phyloP scores from a whole-genome alignment of 305 asterid genomes.

The Rubia balearica region DNA sequence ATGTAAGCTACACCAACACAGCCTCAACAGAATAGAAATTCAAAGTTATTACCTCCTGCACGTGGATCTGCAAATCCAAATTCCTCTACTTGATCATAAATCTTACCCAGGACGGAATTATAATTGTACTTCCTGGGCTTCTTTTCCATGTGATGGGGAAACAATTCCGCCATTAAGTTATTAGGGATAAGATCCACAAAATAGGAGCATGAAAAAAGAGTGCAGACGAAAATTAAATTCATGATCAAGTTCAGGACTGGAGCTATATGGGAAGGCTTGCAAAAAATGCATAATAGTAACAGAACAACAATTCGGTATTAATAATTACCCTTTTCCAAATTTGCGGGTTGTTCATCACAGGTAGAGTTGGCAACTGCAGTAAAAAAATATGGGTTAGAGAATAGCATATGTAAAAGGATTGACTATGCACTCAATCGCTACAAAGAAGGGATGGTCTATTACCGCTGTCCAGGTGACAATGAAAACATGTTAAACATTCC shows the following conservation, averaged over 20 bases:
- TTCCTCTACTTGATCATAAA: slow-evolving; percentile 36
- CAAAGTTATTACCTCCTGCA: slow-evolving; percentile 30
- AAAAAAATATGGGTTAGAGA: slow-evolving; percentile 6
- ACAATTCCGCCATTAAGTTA: slow-evolving; percentile 36
- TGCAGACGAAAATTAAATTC: not conserved
- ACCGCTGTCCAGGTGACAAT: slow-evolving; percentile 81
- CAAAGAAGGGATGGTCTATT: slow-evolving; percentile 7
- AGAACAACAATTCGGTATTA: not conserved
- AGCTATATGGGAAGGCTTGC: not conserved
- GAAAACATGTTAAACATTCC: slow-evolving; percentile 83
- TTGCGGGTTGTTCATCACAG: slow-evolving; percentile 77
- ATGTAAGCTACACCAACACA: not conserved
- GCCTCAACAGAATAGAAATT: not conserved
- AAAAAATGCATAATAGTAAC: not conserved
- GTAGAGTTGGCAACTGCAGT: slow-evolving; percentile 70
- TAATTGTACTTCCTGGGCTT: slow-evolving; percentile 36
- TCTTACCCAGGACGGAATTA: slow-evolving; percentile 53
- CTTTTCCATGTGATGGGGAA: slow-evolving; percentile 66
- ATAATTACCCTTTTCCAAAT: slow-evolving; percentile 62
- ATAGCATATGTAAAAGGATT: slow-evolving; percentile 10
- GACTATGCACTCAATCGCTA: not conserved
- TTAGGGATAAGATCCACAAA: slow-evolving; percentile 47
- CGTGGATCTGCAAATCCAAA: slow-evolving; percentile 22
- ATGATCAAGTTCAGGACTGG: not conserved
- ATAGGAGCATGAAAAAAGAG: not conserved